A percentile compares a stretch with the other conserved stretches of the same genome.
Evolutionary conservation across 2,329 filamentous ascomycete species (phyloP).

Genomic region (Ceratocystis alfenasii): DNA sequence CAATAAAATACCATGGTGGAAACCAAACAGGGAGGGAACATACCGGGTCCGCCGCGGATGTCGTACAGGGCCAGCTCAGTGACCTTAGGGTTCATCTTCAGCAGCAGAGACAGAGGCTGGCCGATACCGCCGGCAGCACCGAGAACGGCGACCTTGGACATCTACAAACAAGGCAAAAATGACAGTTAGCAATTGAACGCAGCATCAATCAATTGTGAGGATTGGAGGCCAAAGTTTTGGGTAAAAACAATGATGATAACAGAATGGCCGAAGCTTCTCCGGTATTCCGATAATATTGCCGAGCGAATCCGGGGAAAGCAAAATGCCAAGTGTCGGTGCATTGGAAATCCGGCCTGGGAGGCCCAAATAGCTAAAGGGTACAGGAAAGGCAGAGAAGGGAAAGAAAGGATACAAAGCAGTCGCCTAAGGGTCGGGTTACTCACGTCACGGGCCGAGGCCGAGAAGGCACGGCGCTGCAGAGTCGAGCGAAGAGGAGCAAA

Average conservation of each 20-base stretch:
- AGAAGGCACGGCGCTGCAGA: slow-evolving; percentile 69
- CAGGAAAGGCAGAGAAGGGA: not conserved
- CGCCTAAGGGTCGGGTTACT: slow-evolving; percentile 22
- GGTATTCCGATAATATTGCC: slow-evolving; percentile 9
- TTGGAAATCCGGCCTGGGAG: not conserved
- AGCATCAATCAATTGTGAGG: not conserved
- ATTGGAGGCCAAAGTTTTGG: not conserved
- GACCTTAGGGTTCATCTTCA: slow-evolving; percentile 97
- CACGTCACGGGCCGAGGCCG: slow-evolving; percentile 66
- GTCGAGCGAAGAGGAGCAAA: slow-evolving; percentile 50
- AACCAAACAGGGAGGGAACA: slow-evolving; percentile 28
- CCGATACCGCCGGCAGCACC: slow-evolving; percentile 97
- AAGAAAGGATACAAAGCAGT: slow-evolving; percentile 11
- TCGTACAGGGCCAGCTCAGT: slow-evolving; percentile 93
- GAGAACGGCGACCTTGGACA: slow-evolving; percentile 94
- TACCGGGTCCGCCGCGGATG: slow-evolving; percentile 87
- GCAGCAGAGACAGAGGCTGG: slow-evolving; percentile 90
- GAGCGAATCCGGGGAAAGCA: slow-evolving; percentile 5
- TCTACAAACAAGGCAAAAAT: slow-evolving; percentile 39
- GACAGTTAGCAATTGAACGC: not conserved
- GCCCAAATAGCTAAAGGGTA: not conserved
- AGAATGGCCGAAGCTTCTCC: not conserved
- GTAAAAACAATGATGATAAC: too few species aligned
- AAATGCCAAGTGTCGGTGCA: not conserved
- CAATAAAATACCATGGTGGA: not conserved